These are phyloP conservation scores for Jaminaea rosea DNA, from an alignment of 1,284 basidiomycete genomes.

Conservation along the genomic window DNA sequence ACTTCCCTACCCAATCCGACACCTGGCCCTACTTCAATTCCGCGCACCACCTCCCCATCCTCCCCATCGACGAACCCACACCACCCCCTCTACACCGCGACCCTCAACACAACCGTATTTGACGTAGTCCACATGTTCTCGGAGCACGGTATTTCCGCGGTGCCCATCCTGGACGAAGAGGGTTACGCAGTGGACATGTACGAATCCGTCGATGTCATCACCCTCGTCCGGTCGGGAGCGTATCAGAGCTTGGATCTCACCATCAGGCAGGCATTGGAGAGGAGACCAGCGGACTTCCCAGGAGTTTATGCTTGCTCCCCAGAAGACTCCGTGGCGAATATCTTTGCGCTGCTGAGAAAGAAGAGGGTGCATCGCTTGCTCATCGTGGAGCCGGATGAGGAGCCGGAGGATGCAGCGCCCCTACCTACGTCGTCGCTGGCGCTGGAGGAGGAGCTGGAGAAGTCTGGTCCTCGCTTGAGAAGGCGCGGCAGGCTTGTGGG, in stretches of 20 bases:
- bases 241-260: slow-evolving; percentile 91
- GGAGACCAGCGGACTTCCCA: slow-evolving; percentile 78
- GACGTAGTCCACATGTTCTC: slow-evolving; percentile 99
- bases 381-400: slow-evolving; percentile 26
- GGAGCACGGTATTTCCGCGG: slow-evolving; percentile 86
- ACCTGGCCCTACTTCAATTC: too few relatives aligned
- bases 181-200: slow-evolving; percentile 94
- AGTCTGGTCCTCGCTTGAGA: slow-evolving; percentile 17
- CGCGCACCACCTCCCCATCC: background rate
- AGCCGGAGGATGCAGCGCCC: background rate
- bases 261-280: slow-evolving; percentile 83
- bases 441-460: slow-evolving; percentile 19
- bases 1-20: too few relatives aligned
- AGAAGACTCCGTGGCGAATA: slow-evolving; percentile 81
- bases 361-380: slow-evolving; percentile 77
- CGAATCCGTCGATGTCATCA: slow-evolving; percentile 95
- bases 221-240: slow-evolving; percentile 71
- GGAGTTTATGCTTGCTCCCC: slow-evolving; percentile 94
- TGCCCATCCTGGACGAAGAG: slow-evolving; percentile 86
- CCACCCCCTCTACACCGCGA: slow-evolving; percentile 85
- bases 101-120: slow-evolving; percentile 82
- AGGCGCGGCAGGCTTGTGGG: slow-evolving; percentile 30
- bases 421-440: background rate
- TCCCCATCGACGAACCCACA: slow-evolving; percentile 52
- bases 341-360: slow-evolving; percentile 85